These are phyloP conservation scores for Trichoderma sp. DNA, from an alignment of 2,329 filamentous ascomycete species.

Conservation along the genomic window DNA sequence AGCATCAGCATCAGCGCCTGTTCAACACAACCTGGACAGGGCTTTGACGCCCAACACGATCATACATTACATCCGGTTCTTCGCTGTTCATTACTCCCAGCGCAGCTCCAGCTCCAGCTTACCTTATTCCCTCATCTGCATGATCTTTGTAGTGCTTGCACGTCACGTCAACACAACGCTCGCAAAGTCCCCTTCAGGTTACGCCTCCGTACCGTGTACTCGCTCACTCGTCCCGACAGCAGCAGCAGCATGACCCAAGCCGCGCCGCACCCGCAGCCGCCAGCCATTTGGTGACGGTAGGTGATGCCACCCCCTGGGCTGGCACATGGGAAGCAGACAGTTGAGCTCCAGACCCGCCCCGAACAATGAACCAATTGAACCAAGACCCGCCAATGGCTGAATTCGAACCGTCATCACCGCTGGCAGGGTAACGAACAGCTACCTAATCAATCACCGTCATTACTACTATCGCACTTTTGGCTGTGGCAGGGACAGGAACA, in stretches of 20 bases:
- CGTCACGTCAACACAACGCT: background rate
- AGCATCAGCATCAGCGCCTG: too few species aligned
- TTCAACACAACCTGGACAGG: background rate
- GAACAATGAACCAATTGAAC: constrained; percentile 19
- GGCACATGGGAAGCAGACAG: constrained; percentile 18
- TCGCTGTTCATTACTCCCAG: background rate
- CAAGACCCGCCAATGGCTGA: constrained; percentile 2
- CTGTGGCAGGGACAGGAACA: background rate
- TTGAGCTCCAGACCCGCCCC: constrained; percentile 17
- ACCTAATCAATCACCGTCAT: too few species aligned
- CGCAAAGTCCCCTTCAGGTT: constrained; percentile 7
- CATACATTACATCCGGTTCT: too few species aligned
- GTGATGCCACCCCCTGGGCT: background rate
- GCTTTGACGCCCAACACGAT: constrained; percentile 9
- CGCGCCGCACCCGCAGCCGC: constrained; percentile 18
- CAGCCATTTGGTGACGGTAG: too few species aligned
- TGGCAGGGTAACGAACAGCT: constrained; percentile 30
- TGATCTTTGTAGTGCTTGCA: constrained; percentile 8
- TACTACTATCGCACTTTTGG: background rate
- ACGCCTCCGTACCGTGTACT: background rate
- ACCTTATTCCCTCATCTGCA: constrained; percentile 25
- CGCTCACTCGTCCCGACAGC: background rate
- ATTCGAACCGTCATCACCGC: constrained; percentile 7
- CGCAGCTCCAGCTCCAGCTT: constrained; percentile 8
- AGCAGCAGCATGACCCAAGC: background rate